These are phyloP conservation scores for Blastobotrys capitulatus DNA, from an alignment of 1,139 yeast genomes.

Conservation along the genomic window DNA sequence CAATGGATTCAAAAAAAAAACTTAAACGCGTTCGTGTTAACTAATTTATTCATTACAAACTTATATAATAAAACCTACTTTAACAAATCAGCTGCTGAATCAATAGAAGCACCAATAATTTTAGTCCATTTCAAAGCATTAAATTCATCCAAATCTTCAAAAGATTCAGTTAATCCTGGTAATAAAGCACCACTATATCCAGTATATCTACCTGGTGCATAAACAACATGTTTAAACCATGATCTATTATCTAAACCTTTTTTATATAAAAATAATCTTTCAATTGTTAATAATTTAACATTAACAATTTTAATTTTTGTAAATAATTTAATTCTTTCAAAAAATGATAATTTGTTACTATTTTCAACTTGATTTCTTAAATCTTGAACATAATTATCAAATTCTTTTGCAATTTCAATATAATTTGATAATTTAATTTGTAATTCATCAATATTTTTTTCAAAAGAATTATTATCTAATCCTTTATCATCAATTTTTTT, in stretches of 20 bases:
- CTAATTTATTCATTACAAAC: too few species aligned
- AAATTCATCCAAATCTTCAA: constrained; percentile 59
- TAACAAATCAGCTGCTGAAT: constrained; percentile 31
- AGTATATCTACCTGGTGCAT: constrained; percentile 77
- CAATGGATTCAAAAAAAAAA: too few species aligned
- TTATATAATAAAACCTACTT: too few species aligned
- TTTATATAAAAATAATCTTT: constrained; percentile 57
- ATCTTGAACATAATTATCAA: constrained; percentile 28
- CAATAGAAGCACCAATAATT: constrained; percentile 35
- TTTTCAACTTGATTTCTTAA: constrained; percentile 30
- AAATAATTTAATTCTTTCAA: constrained; percentile 28
- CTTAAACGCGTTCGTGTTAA: too few species aligned
- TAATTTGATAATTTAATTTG: constrained; percentile 24
- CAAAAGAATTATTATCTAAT: too few species aligned
- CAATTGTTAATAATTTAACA: constrained; percentile 36
- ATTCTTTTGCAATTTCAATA: constrained; percentile 20
- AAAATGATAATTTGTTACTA: constrained; percentile 30
- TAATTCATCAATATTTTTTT: constrained; percentile 17
- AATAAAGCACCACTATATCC: constrained; percentile 82
- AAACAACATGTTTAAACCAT: constrained; percentile 83
- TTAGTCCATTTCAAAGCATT: constrained; percentile 55
- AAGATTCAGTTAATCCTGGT: constrained; percentile 75
- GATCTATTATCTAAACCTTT: constrained; percentile 61
- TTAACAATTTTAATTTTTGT: constrained; percentile 33
- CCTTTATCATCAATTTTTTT: constrained; percentile 21